Evolutionary conservation across 331 rosid species (phyloP).

Genomic region (Telfairia occidentalis): DNA sequence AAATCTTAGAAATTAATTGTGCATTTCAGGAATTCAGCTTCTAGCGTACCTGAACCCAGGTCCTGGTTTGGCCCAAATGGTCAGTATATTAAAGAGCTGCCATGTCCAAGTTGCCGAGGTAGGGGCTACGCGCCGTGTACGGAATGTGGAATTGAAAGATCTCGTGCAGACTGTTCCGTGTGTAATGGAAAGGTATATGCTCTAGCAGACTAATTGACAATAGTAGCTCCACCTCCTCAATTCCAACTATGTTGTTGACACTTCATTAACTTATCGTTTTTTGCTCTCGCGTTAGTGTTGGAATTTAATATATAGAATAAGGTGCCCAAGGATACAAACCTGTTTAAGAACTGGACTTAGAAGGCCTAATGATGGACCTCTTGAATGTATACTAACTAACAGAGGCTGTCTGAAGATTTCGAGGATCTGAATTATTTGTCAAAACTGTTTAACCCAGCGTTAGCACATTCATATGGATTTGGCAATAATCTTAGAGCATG

Average conservation of each 20-base stretch:
- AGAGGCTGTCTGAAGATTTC: not conserved
- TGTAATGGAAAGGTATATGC: constrained; percentile 69
- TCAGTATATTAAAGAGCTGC: constrained; percentile 81
- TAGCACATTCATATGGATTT: not conserved
- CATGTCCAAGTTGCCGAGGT: constrained; percentile 94
- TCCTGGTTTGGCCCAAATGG: constrained; percentile 95
- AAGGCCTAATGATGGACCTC: not conserved
- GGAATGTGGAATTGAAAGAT: constrained; percentile 84
- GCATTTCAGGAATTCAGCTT: constrained; percentile 37
- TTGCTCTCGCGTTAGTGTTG: not conserved
- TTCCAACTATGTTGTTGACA: not conserved
- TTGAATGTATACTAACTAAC: not conserved
- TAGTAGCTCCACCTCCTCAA: not conserved
- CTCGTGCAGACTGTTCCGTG: constrained; percentile 67
- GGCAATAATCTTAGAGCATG: not conserved
- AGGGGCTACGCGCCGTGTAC: constrained; percentile 89
- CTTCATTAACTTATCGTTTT: not conserved
- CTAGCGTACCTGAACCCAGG: constrained; percentile 40
- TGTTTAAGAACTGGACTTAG: not conserved
- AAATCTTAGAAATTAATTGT: not conserved
- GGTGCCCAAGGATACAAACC: not conserved
- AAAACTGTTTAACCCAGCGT: not conserved
- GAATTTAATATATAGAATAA: not conserved
- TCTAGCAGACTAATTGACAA: not conserved
- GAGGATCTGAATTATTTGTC: not conserved